Evolutionary conservation across 306 rosid genomes (phyloP).

Genomic region (Quercus alba): DNA sequence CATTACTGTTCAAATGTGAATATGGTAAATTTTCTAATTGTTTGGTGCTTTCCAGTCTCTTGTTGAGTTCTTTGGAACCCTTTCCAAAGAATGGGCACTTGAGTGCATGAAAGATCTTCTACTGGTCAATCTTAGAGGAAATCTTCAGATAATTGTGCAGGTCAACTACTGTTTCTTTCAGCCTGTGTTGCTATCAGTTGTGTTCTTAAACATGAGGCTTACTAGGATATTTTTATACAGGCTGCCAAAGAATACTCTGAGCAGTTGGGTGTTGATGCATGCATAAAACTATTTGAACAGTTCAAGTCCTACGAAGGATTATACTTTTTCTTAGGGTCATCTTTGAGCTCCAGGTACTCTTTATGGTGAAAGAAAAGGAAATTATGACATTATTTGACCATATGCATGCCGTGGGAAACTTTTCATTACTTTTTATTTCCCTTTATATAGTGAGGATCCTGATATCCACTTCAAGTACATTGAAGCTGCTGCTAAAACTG

Average conservation of each 20-base stretch:
- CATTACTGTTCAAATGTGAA: conserved; percentile 2
- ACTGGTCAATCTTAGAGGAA: conserved; percentile 93
- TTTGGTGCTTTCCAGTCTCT: conserved; percentile 64
- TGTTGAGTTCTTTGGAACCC: conserved; percentile 93
- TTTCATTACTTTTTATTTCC: background rate
- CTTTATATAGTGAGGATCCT: conserved; percentile 75
- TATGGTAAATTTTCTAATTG: conserved; percentile 13
- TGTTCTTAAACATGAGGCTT: background rate
- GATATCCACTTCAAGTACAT: conserved; percentile 98
- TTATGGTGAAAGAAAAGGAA: background rate
- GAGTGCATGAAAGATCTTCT: conserved; percentile 99
- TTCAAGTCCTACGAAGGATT: conserved; percentile 95
- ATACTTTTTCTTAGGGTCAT: conserved; percentile 96
- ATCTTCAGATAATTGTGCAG: conserved; percentile 98
- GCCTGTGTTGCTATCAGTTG: background rate
- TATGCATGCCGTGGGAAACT: background rate
- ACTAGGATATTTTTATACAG: conserved; percentile 30
- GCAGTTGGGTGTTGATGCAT: conserved; percentile 87
- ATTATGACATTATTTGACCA: background rate
- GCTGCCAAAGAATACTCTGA: conserved; percentile 97
- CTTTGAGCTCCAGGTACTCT: conserved; percentile 86
- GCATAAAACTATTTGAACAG: conserved; percentile 97
- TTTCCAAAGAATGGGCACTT: conserved; percentile 93
- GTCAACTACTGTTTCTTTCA: conserved; percentile 27
- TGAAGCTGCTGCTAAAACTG: conserved; percentile 99